Base-by-base conservation (phyloP, 768 basidiomycete species). In the Leucosporidium yakuticum region DNA sequence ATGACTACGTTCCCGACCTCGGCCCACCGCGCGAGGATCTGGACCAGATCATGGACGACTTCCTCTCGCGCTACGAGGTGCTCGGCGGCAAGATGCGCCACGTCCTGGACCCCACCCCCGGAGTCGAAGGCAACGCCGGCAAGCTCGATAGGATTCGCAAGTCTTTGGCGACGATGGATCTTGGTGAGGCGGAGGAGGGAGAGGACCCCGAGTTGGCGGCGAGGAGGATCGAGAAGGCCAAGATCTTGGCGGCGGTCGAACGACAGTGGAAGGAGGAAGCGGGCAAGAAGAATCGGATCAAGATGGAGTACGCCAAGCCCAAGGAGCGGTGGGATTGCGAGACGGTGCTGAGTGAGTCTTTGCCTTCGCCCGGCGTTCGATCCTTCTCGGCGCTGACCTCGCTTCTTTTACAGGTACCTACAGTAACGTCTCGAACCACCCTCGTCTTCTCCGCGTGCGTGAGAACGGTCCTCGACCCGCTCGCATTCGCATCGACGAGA, bases 381-480 rank as follows among this genome's bases (percentile, higher is more conserved):
- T 21, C 32, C 19, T 14, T 54, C 21, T 34, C 14, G 14, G 4
- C n/a, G 19, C 6, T 49, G 39, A 58, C 60, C 44, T 21, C 39
- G 2, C 39, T 44, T 15, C 2, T 15, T 32, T 27, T 44, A 21
- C 76, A 96, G 95, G 89, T 14, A 97, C 94, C 15, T 94, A 93
- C 77, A 88, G 91, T n/a, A 99, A 96, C 76, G 82, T 97, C 11
- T 96, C 96, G 77, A 99, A 99, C 75, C 96, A 98, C 77, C 96
- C 96, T 0, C 85, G 88, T 14, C 80, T 96, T 39, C 93, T 99
- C 67, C 84, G 85, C 31, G 85, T 87, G 25, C 82, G 87, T 44
- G 83, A 85, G 53, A 62, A 67, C 75, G 79, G 50, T 83, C 71
- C 81, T 74, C 79, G 80, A 27, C 82, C 83, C 0, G 82, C 86